A percentile compares a stretch with the other conserved stretches of the same genome.
phyloP scores from a whole-genome alignment of 2,329 filamentous ascomycete genomes.

The Thelonectria olida region DNA sequence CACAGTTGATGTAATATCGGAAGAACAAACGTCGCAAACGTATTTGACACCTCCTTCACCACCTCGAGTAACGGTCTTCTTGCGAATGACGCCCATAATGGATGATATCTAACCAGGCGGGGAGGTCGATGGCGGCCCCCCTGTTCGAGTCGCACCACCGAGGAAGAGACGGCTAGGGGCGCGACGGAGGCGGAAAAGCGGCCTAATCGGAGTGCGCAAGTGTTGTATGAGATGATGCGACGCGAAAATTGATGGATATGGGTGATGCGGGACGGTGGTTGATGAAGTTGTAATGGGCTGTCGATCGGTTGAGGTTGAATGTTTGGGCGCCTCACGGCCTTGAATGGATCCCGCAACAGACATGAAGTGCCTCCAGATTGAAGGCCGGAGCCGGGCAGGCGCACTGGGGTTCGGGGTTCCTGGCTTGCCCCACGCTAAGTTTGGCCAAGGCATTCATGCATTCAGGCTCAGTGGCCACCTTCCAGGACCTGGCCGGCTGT shows the following conservation, averaged over 20 bases:
- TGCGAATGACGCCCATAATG: conserved; percentile 91
- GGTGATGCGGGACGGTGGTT: conserved; percentile 35
- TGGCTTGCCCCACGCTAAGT: conserved; percentile 2
- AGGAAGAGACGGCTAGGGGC: conserved; percentile 26
- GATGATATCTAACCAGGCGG: conserved; percentile 36
- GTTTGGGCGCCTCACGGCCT: conserved; percentile 36
- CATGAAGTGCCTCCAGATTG: conserved; percentile 15
- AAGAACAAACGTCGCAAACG: conserved; percentile 96
- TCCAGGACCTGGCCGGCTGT: background rate
- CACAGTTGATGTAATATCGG: conserved; percentile 96
- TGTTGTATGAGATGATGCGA: conserved; percentile 25
- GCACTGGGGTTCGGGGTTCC: conserved; percentile 17
- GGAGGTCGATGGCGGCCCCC: conserved; percentile 40
- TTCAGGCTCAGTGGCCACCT: background rate
- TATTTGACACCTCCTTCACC: conserved; percentile 93
- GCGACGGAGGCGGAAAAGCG: conserved; percentile 24
- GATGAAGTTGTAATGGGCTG: conserved; percentile 37
- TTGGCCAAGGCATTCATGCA: conserved; percentile 5
- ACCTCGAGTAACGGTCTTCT: conserved; percentile 88
- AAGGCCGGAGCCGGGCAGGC: conserved; percentile 11
- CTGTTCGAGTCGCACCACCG: conserved; percentile 30
- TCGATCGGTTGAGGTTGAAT: conserved; percentile 36
- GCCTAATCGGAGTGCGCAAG: conserved; percentile 30
- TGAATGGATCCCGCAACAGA: conserved; percentile 27
- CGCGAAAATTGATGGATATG: conserved; percentile 44